Conservation (phyloP, 768 basidiomycete species). For the Termitomyces sp. region DNA sequence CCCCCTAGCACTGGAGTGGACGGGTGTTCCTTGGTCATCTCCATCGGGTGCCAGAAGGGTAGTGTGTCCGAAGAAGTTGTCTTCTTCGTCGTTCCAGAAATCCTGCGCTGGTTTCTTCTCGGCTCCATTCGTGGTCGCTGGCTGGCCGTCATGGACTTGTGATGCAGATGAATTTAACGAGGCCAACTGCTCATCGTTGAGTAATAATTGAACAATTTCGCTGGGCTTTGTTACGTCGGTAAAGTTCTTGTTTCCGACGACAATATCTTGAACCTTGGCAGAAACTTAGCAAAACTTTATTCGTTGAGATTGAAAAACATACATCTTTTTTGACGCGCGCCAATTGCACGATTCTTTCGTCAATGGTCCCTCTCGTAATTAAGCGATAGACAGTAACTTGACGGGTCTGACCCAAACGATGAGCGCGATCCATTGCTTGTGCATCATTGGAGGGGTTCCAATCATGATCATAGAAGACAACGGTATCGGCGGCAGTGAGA, state of each 20-base stretch:
- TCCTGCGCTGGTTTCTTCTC: constrained; percentile 47
- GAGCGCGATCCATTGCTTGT: constrained; percentile 97
- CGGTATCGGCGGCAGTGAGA: constrained; percentile 92
- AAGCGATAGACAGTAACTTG: constrained; percentile 96
- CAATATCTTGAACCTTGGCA: constrained; percentile 94
- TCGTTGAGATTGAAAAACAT: constrained; percentile 18
- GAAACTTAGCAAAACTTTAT: constrained; percentile 4
- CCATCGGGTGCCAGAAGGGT: constrained; percentile 23
- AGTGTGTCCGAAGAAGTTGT: constrained; percentile 76
- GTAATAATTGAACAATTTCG: constrained; percentile 91
- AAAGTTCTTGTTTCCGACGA: constrained; percentile 95
- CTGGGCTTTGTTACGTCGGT: constrained; percentile 91
- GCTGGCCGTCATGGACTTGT: constrained; percentile 25
- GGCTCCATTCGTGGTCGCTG: constrained; percentile 22
- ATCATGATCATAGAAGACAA: constrained; percentile 92
- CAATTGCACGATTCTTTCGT: constrained; percentile 95
- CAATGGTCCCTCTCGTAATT: constrained; percentile 90
- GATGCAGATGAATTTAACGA: constrained; percentile 46
- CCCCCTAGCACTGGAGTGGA: constrained; percentile 26
- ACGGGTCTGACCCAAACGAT: constrained; percentile 93
- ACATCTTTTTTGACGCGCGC: constrained; percentile 98
- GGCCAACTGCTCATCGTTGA: constrained; percentile 92
- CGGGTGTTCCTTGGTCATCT: constrained; percentile 30
- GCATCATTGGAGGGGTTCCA: constrained; percentile 98
- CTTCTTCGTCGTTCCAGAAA: constrained; percentile 83